Evolutionary conservation across 345 rosid species (phyloP), one percentile per base, ranked within the genome.

Genomic region (Psidium guajava): DNA sequence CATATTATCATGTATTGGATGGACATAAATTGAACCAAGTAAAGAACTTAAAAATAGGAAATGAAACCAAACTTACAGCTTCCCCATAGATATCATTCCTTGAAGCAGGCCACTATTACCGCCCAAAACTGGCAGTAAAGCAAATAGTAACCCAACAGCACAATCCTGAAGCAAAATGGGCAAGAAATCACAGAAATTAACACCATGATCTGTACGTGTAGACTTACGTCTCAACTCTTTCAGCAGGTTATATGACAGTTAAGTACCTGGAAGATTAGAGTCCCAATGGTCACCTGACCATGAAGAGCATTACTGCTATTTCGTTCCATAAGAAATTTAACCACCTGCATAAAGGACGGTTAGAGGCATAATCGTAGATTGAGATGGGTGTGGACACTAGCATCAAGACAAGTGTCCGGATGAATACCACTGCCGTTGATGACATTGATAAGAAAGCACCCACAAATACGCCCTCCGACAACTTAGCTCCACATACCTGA

Each of bases 251-350:
- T 9, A 73, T 54, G 84, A 64, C 40, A n/a, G 47, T 58, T 82
- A 36, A 25, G 85, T 89, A 96, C 99, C 99, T 96, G 99, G 90
- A 98, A 94, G 86, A 98, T 96, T 87, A 98, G 96, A 44, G 98
- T 98, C 82, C 99, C 99, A 27, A 98, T 94, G 36, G 99, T 95
- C 84, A 98, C 98, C 93, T 98, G 99, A 88, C 99, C 99, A 85
- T 96, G 99, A 86, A 94, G 95, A 86, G 95, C 88, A 90, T 86
- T 96, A 87, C 88, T 94, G 81, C 91, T 90, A 84, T 93, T 98
- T 84, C 91, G 92, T 87, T 98, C 99, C 55, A 94, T 90, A 84
- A 98, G 89, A 93, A 94, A 96, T 88, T 98, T 98, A 83, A 98
- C 99, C 88, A 98, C 99, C 99, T 98, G 90, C 53, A 69, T 5